Conservation (phyloP, 2,329 filamentous ascomycete species). For the Zelopaecilomyces penicillatus region DNA sequence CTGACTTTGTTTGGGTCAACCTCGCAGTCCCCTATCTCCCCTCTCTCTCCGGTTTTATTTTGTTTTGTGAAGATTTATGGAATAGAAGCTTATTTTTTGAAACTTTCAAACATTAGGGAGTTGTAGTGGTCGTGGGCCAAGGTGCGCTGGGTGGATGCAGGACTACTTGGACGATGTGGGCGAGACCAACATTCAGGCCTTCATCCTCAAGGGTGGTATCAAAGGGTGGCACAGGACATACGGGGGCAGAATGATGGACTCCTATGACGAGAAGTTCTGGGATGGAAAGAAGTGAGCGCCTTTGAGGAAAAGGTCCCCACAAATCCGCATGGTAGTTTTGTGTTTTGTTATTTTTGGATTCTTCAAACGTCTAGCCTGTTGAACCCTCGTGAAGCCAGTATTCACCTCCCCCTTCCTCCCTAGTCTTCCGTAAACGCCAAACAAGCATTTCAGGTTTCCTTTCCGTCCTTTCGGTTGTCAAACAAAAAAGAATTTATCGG, state of each 20-base stretch:
- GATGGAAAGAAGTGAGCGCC: constrained; percentile 6
- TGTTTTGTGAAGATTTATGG: no score
- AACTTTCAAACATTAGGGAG: constrained; percentile 30
- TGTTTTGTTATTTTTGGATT: constrained; percentile 14
- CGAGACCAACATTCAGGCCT: constrained; percentile 34
- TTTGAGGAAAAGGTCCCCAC: not conserved
- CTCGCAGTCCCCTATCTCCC: not conserved
- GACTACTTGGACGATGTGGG: constrained; percentile 42
- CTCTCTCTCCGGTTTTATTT: no score
- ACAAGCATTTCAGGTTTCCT: constrained; percentile 16
- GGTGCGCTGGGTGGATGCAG: constrained; percentile 48
- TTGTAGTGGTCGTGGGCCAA: constrained; percentile 40
- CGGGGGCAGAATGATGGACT: constrained; percentile 39
- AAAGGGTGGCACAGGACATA: constrained; percentile 47
- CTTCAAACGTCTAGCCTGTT: constrained; percentile 24
- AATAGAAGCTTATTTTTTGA: no score
- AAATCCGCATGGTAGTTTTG: not conserved
- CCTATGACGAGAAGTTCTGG: constrained; percentile 38
- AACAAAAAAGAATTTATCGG: no score
- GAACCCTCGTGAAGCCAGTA: constrained; percentile 9
- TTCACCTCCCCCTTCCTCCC: constrained; percentile 7
- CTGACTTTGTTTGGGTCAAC: not conserved
- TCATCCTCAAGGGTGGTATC: constrained; percentile 44
- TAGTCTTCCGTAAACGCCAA: constrained; percentile 26
- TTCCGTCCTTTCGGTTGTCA: constrained; percentile 4